Base-by-base conservation (phyloP, 176 grass and related monocot genomes). In the Carex pumila region DNA sequence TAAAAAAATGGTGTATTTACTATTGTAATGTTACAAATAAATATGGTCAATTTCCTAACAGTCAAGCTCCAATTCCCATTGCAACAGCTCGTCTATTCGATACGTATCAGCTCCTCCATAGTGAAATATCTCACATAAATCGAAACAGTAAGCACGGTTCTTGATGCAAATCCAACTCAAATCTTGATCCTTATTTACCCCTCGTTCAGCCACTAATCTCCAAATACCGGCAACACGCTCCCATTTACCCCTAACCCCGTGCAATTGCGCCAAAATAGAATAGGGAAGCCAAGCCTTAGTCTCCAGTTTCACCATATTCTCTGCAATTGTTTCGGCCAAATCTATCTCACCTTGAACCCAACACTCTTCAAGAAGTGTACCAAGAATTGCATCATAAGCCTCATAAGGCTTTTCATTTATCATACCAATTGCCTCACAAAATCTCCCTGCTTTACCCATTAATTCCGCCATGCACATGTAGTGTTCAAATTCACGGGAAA, bases 111-210 rank as follows among this genome's bases (percentile, higher is more conserved):
- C 84, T 31, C 83, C 88, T 90, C 91, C 90, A 75, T 81, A 83
- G 77, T 92, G 90, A 59, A 93, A 88, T 79, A 98, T 80, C 53
- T 98, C 84, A 71, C 85, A 62, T 32, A 90, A 71, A 71, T 64
- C 77, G 53, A 98, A 98, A 17, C 88, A 81, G 75, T 89, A 86
- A 37, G 94, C 81, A 86, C 30, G 57, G 79, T 93, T 90, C 64
- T 85, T 98, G 49, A 93, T 82, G 85, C 91, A 93, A 59, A 98
- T 57, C 92, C 90, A 91, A 47, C 95, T 98, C 67, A 86, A 92
- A 70, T 84, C 91, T 78, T 58, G 67, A 74, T 60, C 86, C 78
- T 87, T 89, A 78, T 88, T 88, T 82, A 79, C 78, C 64, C 90
- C 86, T 82, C 85, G 88, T 78, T 91, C 83, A 86, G 90, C 78